Percentiles rank a stretch among this genome's conserved stretches.
phyloP scores from a whole-genome alignment of 768 basidiomycete species.

The Psilocybe tampanensis region DNA sequence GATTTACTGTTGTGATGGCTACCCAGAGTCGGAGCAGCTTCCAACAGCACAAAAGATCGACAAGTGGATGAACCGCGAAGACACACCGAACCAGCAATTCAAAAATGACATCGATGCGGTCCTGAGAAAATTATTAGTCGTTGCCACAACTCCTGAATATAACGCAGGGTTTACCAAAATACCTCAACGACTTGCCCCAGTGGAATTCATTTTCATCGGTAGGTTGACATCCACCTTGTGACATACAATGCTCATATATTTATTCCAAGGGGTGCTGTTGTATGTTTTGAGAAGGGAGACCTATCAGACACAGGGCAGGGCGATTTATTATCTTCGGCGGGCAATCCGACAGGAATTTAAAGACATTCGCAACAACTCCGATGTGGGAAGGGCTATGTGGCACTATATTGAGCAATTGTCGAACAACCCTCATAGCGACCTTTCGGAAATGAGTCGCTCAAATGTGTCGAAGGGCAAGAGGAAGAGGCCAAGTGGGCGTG shows the following conservation, averaged over 20 bases:
- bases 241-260: not conserved
- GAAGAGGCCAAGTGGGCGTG: conserved; percentile 25
- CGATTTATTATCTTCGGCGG: conserved; percentile 58
- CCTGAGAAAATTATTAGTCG: conserved; percentile 54
- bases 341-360: conserved; percentile 55
- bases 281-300: conserved; percentile 50
- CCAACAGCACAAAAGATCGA: conserved; percentile 62
- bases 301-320: conserved; percentile 50
- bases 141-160: conserved; percentile 44
- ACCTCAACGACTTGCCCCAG: conserved; percentile 65
- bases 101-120: conserved; percentile 54
- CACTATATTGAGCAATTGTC: conserved; percentile 45
- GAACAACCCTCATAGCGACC: conserved; percentile 27
- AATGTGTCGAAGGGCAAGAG: conserved; percentile 27
- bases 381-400: conserved; percentile 62
- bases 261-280: conserved; percentile 61
- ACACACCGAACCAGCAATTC: conserved; percentile 49
- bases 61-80: conserved; percentile 47
- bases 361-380: conserved; percentile 67
- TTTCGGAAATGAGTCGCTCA: conserved; percentile 20
- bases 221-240: conserved; percentile 18
- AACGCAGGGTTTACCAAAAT: conserved; percentile 55
- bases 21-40: conserved; percentile 45
- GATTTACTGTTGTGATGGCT: conserved; percentile 64
- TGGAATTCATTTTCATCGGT: conserved; percentile 86